Evolutionary conservation across 1,139 yeast species (phyloP).

Genomic region (Scheffersomyces segobiensis): DNA sequence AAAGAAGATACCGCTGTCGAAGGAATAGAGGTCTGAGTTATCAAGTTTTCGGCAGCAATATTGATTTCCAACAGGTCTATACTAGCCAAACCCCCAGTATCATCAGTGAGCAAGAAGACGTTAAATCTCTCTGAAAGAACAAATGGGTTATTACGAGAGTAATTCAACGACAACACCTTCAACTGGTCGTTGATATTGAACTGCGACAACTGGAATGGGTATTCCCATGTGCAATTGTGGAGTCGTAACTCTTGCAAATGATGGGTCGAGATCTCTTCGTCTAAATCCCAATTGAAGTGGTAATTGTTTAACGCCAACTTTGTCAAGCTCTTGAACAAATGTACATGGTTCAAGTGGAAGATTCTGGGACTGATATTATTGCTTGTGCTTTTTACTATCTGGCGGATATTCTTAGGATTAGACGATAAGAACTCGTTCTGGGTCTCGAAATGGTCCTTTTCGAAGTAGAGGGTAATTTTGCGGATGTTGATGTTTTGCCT

Average conservation of each 20-base stretch:
- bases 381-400: slow-evolving; percentile 9
- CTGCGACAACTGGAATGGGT: slow-evolving; percentile 37
- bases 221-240: slow-evolving; percentile 46
- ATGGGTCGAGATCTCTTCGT: slow-evolving; percentile 5
- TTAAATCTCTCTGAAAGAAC: slow-evolving; percentile 39
- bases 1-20: slow-evolving; percentile 4
- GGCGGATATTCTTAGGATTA: slow-evolving; percentile 17
- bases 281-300: slow-evolving; percentile 33
- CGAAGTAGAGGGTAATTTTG: slow-evolving; percentile 28
- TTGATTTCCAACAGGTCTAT: slow-evolving; percentile 21
- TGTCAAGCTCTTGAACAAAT: slow-evolving; percentile 20
- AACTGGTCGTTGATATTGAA: slow-evolving; percentile 31
- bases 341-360: slow-evolving; percentile 35
- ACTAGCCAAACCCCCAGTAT: slow-evolving; percentile 20
- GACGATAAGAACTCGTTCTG: slow-evolving; percentile 11
- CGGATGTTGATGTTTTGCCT: slow-evolving; percentile 19
- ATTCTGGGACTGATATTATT: slow-evolving; percentile 20
- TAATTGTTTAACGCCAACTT: slow-evolving; percentile 28
- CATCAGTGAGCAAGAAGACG: slow-evolving; percentile 24
- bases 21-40: slow-evolving; percentile 3
- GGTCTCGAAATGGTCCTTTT: slow-evolving; percentile 23
- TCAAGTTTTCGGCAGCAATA: slow-evolving; percentile 8
- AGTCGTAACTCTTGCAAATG: slow-evolving; percentile 17
- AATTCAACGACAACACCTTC: slow-evolving; percentile 23
- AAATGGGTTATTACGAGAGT: slow-evolving; percentile 31